Evolutionary conservation across 1,139 yeast genomes (phyloP), one percentile per base, ranked within the genome.

Genomic region (Geotrichum fermentans): DNA sequence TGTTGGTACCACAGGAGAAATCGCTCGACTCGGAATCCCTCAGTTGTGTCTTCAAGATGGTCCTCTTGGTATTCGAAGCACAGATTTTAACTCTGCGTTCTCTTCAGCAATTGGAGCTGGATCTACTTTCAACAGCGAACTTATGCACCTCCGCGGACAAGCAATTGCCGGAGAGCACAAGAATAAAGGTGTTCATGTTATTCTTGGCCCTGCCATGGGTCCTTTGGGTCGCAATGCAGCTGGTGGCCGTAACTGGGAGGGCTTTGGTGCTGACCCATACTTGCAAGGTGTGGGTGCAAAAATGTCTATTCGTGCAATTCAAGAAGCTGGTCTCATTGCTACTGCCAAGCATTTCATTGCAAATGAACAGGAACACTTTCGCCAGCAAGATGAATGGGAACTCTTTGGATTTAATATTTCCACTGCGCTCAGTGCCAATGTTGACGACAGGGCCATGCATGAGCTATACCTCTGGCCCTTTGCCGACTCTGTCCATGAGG

Each of bases 191-290:
- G 80, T 76, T 14, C 78, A 80, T 59, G 72, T 80, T 42, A 72
- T 75, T 38, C 68, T 81, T 36, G 86, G 84, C 2, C 87, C 87
- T n/a, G 73, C 75, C 3, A 68, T 79, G 46, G 83, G 83, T 0
- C 85, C 85, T n/a, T 70, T 79, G 45, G 86, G 85, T 0, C 67
- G 71, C 38, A 77, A 78, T 57, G 83, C 83, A 3, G 75, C 74
- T 40, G 84, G 82, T 7, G 85, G 86, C 7, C 68, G 85, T 57
- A 78, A 75, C 63, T 80, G 83, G 83, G 86, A 80, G 63, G 74
- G 81, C 34, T 80, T 79, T 64, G 82, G 83, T 0, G 67, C 80
- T 5, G 86, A 80, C 58, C 83, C 86, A 1, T 79, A 78, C 54
- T 65, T 80, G 45, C 80, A 78, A 58, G 86, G 86, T 14, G 66